Percentiles rank a stretch among this genome's conserved stretches.
Conservation (phyloP, 176 grass and related monocot species). For the Calamus simplicifolius region DNA sequence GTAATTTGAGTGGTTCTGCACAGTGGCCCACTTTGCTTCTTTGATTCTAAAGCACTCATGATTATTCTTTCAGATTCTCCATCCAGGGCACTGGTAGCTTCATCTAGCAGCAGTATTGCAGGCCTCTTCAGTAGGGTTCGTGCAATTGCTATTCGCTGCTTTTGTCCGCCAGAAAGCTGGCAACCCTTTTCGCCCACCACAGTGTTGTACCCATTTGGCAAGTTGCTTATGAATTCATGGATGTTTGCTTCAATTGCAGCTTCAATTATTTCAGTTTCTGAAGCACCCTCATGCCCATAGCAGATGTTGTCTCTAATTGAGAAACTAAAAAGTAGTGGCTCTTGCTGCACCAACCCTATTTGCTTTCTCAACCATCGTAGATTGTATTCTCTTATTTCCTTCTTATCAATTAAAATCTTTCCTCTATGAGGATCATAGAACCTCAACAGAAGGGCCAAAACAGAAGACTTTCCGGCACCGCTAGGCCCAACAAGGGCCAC, state of each 20-base stretch:
- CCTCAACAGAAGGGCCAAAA: slow-evolving; percentile 45
- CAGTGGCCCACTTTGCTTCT: slow-evolving; percentile 8
- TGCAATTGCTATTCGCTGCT: slow-evolving; percentile 42
- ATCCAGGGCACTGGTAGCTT: slow-evolving; percentile 53
- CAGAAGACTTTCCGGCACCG: slow-evolving; percentile 52
- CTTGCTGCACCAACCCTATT: slow-evolving; percentile 46
- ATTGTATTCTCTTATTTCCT: slow-evolving; percentile 40
- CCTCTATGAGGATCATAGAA: slow-evolving; percentile 51
- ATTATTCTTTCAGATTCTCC: slow-evolving; percentile 36
- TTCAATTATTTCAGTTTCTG: slow-evolving; percentile 34
- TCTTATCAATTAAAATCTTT: slow-evolving; percentile 25
- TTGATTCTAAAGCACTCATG: slow-evolving; percentile 24
- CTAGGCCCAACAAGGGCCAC: slow-evolving; percentile 50
- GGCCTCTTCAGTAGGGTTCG: slow-evolving; percentile 44
- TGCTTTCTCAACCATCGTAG: slow-evolving; percentile 37
- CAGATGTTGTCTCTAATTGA: slow-evolving; percentile 45
- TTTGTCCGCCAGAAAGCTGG: slow-evolving; percentile 43
- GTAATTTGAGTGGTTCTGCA: slow-evolving; percentile 41
- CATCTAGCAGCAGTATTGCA: slow-evolving; percentile 46
- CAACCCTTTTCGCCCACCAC: slow-evolving; percentile 36
- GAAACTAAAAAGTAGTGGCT: slow-evolving; percentile 44
- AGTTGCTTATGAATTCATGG: slow-evolving; percentile 39
- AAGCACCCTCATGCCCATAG: slow-evolving; percentile 28
- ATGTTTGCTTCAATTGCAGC: slow-evolving; percentile 38
- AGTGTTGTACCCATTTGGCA: slow-evolving; percentile 39